These are phyloP conservation scores for Candida nitratophila DNA, from an alignment of 805 yeast species.

Conservation along the genomic window DNA sequence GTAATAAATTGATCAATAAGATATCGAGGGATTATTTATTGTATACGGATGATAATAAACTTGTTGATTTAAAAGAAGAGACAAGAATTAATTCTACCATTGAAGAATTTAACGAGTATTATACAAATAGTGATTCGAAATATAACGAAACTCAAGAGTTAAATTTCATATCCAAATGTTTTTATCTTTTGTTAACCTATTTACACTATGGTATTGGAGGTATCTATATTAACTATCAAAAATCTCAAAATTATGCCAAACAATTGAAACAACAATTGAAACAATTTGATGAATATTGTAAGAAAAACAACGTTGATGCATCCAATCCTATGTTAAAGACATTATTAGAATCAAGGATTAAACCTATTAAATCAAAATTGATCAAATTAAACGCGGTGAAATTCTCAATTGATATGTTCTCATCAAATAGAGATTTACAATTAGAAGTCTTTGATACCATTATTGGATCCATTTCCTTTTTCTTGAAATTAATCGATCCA, in stretches of 20 bases:
- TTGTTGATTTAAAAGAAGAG: constrained; percentile 70
- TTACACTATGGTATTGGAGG: constrained; percentile 90
- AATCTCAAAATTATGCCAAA: constrained; percentile 41
- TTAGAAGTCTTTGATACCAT: constrained; percentile 68
- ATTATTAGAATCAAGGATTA: constrained; percentile 20
- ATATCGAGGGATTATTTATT: constrained; percentile 68
- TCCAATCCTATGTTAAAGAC: constrained; percentile 22
- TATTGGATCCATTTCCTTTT: constrained; percentile 67
- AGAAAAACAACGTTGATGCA: constrained; percentile 7
- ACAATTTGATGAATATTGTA: constrained; percentile 29
- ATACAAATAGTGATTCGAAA: constrained; percentile 33
- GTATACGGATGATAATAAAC: constrained; percentile 33
- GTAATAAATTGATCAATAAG: constrained; percentile 57
- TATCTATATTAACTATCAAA: constrained; percentile 46
- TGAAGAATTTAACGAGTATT: constrained; percentile 58
- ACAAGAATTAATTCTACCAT: constrained; percentile 75
- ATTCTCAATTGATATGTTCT: constrained; percentile 57
- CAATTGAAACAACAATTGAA: constrained; percentile 49
- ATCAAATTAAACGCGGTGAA: constrained; percentile 34
- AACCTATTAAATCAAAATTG: constrained; percentile 27
- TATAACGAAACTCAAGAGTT: constrained; percentile 26
- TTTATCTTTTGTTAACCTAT: constrained; percentile 70
- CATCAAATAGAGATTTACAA: constrained; percentile 50
- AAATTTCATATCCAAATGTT: constrained; percentile 90
- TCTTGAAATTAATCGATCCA: constrained; percentile 64